Conservation (phyloP, 2,329 filamentous ascomycete genomes). For the Pseudopyrenochaeta lycopersici region DNA sequence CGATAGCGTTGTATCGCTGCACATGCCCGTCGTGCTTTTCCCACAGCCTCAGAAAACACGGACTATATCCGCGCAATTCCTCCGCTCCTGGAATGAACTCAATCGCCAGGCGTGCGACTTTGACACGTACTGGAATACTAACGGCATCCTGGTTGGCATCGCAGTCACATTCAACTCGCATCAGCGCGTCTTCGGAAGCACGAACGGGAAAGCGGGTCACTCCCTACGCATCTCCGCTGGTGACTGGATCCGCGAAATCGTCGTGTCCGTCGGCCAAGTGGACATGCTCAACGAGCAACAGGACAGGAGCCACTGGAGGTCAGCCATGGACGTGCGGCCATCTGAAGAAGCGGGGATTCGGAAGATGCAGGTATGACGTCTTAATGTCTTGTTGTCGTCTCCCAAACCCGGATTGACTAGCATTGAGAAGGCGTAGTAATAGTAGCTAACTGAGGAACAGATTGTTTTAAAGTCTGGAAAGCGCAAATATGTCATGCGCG, state of each 20-base stretch:
- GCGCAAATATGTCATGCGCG: neutral
- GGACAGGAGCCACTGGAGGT: neutral
- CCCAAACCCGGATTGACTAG: no score
- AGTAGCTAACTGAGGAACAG: neutral
- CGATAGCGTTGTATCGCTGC: neutral
- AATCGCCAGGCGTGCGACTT: constrained; percentile 12
- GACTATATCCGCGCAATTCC: constrained; percentile 13
- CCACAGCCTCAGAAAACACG: constrained; percentile 7
- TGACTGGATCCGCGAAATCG: constrained; percentile 20
- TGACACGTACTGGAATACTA: constrained; percentile 22
- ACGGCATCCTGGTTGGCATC: constrained; percentile 15
- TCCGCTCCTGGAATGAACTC: constrained; percentile 19
- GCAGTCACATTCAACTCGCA: constrained; percentile 12
- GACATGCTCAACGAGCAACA: neutral
- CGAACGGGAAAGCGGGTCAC: neutral
- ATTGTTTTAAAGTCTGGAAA: constrained; percentile 6
- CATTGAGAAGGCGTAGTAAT: neutral
- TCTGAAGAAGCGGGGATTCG: neutral
- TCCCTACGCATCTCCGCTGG: constrained; percentile 9
- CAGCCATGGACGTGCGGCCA: neutral
- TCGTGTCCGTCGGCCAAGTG: neutral
- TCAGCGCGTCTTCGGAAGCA: constrained; percentile 17
- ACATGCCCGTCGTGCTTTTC: constrained; percentile 16
- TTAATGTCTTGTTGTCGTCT: neutral
- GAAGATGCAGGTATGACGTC: neutral